Percentiles rank a stretch among this genome's conserved stretches.
Conservation (phyloP, 257 asterid species). For the Avicennia marina region DNA sequence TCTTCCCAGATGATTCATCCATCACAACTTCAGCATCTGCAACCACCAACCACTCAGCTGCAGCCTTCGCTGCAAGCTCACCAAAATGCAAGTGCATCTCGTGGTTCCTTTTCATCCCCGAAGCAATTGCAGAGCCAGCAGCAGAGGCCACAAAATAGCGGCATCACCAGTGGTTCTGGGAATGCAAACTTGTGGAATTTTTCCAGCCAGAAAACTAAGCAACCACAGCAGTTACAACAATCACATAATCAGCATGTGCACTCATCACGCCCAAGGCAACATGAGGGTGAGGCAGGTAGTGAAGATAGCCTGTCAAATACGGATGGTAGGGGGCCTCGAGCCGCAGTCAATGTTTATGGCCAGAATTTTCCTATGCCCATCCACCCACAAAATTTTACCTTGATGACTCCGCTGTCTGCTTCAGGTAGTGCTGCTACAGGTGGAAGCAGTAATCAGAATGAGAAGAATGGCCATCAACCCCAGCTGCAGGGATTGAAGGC, state of each 20-base stretch:
- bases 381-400: constrained; percentile 63
- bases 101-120: constrained; percentile 63
- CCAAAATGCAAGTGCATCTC: constrained; percentile 44
- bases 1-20: constrained; percentile 84
- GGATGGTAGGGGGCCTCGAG: constrained; percentile 55
- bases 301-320: constrained; percentile 63
- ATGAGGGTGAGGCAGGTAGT: constrained; percentile 44
- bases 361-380: constrained; percentile 64
- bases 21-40: constrained; percentile 57
- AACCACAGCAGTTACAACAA: constrained; percentile 44
- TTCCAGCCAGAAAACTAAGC: constrained; percentile 42
- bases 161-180: constrained; percentile 33
- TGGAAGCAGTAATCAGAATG: constrained; percentile 39
- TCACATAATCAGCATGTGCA: constrained; percentile 43
- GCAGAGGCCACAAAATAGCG: constrained; percentile 41
- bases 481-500: constrained; percentile 46
- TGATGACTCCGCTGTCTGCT: constrained; percentile 57
- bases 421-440: constrained; percentile 29
- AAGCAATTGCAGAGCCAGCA: constrained; percentile 64
- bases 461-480: constrained; percentile 48
- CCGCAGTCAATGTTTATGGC: constrained; percentile 52
- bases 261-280: constrained; percentile 35
- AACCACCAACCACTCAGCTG: too few species aligned
- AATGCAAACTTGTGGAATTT: constrained; percentile 40
- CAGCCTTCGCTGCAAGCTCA: constrained; percentile 41